These are phyloP conservation scores for Spizellomyces sp. DNA, from an alignment of 192 early-diverging fungal genomes.

Conservation along the genomic window DNA sequence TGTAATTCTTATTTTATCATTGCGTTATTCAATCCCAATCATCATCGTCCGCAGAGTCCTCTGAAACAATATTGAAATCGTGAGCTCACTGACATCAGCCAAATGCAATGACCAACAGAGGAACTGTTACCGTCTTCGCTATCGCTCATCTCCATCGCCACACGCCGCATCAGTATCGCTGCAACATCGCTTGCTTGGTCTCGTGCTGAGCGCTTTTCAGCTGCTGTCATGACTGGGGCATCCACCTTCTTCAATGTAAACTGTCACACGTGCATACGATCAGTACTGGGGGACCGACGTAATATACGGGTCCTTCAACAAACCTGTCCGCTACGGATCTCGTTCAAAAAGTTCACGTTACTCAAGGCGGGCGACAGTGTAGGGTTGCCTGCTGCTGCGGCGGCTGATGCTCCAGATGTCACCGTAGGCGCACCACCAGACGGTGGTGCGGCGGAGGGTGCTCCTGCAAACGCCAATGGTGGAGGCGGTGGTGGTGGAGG, in stretches of 20 bases:
- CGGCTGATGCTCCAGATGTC: not conserved
- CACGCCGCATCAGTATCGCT: conserved; percentile 53
- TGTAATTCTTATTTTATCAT: too few species aligned
- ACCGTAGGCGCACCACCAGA: not conserved
- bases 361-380: not conserved
- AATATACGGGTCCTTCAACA: not conserved
- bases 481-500: conserved; percentile 43
- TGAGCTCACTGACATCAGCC: not conserved
- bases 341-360: conserved; percentile 21
- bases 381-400: not conserved
- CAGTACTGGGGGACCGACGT: too few species aligned
- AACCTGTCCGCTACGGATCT: conserved; percentile 44
- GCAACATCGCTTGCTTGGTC: conserved; percentile 39
- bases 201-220: conserved; percentile 19
- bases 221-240: conserved; percentile 9
- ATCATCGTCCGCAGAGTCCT: conserved; percentile 30
- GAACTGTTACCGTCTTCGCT: conserved; percentile 40
- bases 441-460: conserved; percentile 12
- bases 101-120: not conserved
- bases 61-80: conserved; percentile 11
- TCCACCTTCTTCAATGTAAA: conserved; percentile 44
- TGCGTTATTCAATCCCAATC: conserved; percentile 25
- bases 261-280: conserved; percentile 15
- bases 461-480: conserved; percentile 16
- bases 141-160: conserved; percentile 56